These are phyloP conservation scores for Plantago major DNA, from an alignment of 257 asterid species.

Conservation along the genomic window DNA sequence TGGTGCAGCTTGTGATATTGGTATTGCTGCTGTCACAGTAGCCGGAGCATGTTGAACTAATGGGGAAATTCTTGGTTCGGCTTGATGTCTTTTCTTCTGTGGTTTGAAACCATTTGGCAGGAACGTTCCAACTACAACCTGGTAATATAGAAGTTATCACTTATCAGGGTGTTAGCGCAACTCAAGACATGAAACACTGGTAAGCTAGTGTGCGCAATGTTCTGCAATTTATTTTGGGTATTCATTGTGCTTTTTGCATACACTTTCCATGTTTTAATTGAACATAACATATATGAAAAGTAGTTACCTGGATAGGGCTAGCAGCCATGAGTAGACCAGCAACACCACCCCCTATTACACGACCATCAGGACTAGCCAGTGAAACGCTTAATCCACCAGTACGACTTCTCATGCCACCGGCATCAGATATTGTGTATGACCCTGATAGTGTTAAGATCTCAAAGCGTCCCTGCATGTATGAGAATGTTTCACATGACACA, in stretches of 20 bases:
- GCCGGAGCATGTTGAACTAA: constrained; percentile 33
- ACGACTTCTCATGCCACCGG: constrained; percentile 57
- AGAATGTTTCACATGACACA: background rate
- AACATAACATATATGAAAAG: background rate
- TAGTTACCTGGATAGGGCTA: constrained; percentile 73
- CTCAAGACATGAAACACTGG: background rate
- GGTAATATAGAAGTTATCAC: constrained; percentile 3
- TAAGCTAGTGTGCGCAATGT: too few species aligned
- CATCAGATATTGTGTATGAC: constrained; percentile 65
- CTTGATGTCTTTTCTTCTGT: constrained; percentile 38
- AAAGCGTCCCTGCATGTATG: constrained; percentile 77
- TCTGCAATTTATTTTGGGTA: too few species aligned
- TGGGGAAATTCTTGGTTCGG: constrained; percentile 35
- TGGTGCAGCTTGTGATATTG: constrained; percentile 61
- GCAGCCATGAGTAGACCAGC: constrained; percentile 89
- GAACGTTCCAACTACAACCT: constrained; percentile 89
- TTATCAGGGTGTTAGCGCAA: background rate
- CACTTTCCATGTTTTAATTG: too few species aligned
- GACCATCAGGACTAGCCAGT: constrained; percentile 86
- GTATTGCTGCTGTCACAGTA: constrained; percentile 46
- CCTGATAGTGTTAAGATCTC: constrained; percentile 82
- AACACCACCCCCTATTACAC: constrained; percentile 90
- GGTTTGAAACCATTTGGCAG: constrained; percentile 41
- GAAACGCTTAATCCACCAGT: constrained; percentile 87
- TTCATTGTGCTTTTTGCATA: too few species aligned